Evolutionary conservation across 768 basidiomycete species (phyloP).

Genomic region (Kwoniella botswanensis): DNA sequence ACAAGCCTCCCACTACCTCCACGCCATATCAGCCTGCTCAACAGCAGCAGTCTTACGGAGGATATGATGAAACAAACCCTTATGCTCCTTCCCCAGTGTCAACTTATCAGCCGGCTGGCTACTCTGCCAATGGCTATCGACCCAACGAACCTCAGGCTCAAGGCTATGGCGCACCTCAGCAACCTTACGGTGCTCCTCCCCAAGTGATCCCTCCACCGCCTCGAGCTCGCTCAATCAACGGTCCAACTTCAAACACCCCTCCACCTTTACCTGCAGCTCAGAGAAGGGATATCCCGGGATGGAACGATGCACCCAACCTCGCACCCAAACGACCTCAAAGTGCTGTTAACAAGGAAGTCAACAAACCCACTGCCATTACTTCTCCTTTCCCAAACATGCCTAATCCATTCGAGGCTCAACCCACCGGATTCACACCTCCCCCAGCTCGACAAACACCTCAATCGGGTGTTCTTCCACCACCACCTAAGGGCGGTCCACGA

Average conservation of each 20-base stretch:
- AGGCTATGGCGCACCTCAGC: constrained; percentile 36
- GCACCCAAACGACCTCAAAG: constrained; percentile 64
- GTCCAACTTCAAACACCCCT: constrained; percentile 60
- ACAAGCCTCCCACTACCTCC: constrained; percentile 14
- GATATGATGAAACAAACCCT: constrained; percentile 5
- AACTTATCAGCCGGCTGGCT: constrained; percentile 12
- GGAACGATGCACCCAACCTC: constrained; percentile 84
- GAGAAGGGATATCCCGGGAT: constrained; percentile 72
- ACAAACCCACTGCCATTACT: constrained; percentile 75
- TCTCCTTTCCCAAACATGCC: constrained; percentile 79
- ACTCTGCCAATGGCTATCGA: constrained; percentile 49
- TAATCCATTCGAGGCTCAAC: constrained; percentile 49
- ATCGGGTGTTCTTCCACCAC: constrained; percentile 52
- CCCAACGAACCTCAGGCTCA: constrained; percentile 38
- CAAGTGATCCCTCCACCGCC: constrained; percentile 58
- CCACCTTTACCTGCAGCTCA: constrained; percentile 66
- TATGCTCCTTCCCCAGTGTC: constrained; percentile 28
- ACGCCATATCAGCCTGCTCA: constrained; percentile 24
- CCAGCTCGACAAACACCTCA: constrained; percentile 39
- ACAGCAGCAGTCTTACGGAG: constrained; percentile 19
- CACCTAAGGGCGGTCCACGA: constrained; percentile 51
- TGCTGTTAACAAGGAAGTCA: constrained; percentile 60
- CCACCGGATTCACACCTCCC: constrained; percentile 50
- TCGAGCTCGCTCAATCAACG: constrained; percentile 58
- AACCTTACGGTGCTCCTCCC: constrained; percentile 40